These are phyloP conservation scores for Prasinococcaceae sp. DNA, from an alignment of 139 green algal species.

Conservation along the genomic window DNA sequence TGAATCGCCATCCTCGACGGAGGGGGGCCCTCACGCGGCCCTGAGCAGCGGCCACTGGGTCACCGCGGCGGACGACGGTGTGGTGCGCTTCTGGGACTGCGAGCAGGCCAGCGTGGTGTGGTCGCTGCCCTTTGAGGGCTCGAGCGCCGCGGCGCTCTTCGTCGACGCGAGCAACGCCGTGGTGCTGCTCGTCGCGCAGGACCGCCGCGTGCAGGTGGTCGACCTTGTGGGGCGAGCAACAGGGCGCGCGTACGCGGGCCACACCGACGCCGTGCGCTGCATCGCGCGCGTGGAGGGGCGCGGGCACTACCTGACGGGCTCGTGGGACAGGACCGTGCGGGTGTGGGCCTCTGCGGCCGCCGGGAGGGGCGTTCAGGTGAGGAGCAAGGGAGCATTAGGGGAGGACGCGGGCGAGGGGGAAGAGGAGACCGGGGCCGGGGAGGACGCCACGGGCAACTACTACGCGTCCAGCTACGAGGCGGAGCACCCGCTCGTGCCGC, in stretches of 20 bases:
- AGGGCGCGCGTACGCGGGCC: not conserved
- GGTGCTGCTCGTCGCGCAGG: slow-evolving; percentile 6
- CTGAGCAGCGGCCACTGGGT: slow-evolving; percentile 1
- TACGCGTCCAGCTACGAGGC: slow-evolving; percentile 8
- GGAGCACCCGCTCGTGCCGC: slow-evolving; percentile 10
- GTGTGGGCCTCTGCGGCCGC: not conserved
- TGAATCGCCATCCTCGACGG: no score
- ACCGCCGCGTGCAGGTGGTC: not conserved
- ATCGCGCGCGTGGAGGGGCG: slow-evolving; percentile 8
- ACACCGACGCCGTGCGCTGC: slow-evolving; percentile 6
- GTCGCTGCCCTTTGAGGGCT: not conserved
- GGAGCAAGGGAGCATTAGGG: not conserved
- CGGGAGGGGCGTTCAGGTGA: not conserved
- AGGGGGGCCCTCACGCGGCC: no score
- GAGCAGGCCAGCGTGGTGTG: not conserved
- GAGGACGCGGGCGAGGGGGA: not conserved
- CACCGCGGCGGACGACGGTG: slow-evolving; percentile 9
- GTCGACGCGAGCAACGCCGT: slow-evolving; percentile 3
- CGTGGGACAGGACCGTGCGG: slow-evolving; percentile 14
- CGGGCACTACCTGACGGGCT: slow-evolving; percentile 6
- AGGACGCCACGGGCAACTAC: not conserved
- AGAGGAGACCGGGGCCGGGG: not conserved
- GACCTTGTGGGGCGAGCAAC: slow-evolving; percentile 1
- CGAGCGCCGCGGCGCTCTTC: slow-evolving; percentile 4
- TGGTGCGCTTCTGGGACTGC: slow-evolving; percentile 5